Evolutionary conservation across 2,329 filamentous ascomycete genomes (phyloP).

Genomic region (Ceratocystis huliohia): DNA sequence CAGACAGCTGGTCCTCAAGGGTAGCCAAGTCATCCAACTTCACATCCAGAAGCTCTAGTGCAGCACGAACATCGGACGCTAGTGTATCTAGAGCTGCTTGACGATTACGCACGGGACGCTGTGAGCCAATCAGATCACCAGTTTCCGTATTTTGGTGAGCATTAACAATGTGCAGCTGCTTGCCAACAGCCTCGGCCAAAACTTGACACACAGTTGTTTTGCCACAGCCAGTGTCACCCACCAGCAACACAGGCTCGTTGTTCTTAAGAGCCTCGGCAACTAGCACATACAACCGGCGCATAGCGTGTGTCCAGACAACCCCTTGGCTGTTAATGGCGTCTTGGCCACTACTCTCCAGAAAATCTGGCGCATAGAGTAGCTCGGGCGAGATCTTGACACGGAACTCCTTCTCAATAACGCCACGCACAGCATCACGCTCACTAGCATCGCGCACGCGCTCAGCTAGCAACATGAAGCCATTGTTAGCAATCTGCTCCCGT

Average conservation of each 20-base stretch:
- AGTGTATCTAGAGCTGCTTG: conserved; percentile 57
- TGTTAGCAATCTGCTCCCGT: conserved; percentile 74
- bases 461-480: conserved; percentile 92
- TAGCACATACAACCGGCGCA: conserved; percentile 80
- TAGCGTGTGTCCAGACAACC: conserved; percentile 89
- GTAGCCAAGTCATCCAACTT: background rate
- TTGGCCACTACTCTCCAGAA: conserved; percentile 30
- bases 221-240: conserved; percentile 93
- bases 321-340: conserved; percentile 42
- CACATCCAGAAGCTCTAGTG: conserved; percentile 32
- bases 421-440: conserved; percentile 72
- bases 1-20: conserved; percentile 25
- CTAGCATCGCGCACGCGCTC: conserved; percentile 88
- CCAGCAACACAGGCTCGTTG: conserved; percentile 84
- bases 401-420: conserved; percentile 80
- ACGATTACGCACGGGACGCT: conserved; percentile 79
- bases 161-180: conserved; percentile 77
- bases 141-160: conserved; percentile 98
- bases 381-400: conserved; percentile 68
- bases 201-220: conserved; percentile 96
- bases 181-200: conserved; percentile 65
- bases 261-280: conserved; percentile 78
- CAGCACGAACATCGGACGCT: conserved; percentile 43
- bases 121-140: conserved; percentile 89
- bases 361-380: conserved; percentile 54